Evolutionary conservation across 495 filamentous ascomycete species (phyloP), one percentile per base, ranked within the genome.

Genomic region (Xylaria flabelliformis): DNA sequence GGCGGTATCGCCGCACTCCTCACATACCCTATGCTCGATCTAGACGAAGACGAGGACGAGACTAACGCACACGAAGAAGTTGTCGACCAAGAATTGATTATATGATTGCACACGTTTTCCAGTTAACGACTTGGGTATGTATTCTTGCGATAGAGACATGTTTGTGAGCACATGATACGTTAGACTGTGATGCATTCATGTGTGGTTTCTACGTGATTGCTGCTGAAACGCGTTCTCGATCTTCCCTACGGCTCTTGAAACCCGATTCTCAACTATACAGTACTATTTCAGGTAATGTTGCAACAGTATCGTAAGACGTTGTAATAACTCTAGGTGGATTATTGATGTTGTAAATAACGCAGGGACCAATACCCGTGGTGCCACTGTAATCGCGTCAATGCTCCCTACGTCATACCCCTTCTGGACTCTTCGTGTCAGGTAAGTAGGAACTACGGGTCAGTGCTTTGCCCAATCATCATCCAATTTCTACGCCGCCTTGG

Each of bases 1-100:
- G 95, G 96, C 1, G 92, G 94, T 7, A 91, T 99, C 71, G 97
- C 95, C 29, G 93, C 94, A 15, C 91, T 98, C 41, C 83, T 97
- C 73, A 97, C 95, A 5, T 99, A 94, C 76, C 95, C 97, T 1
- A 81, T 99, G 32, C 83, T 86, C 51, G 91, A 92, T 72, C 80
- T 95, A 36, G 93, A 94, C 72, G 87, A 88, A 3, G 89, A 92
- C 4, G 89, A 89, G 48, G 88, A 87, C n/a, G 76, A 74, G 76
- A 69, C 24, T 75, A 75, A 56, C n/a, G 68, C 56, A 8, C 73
- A 73, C 42, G 80, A 53, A 48, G 65, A 75, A 21, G 64, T 70
- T 34, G 67, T 74, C 29, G 72, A 68, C 6, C 79, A 72, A 67
- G 78, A 75, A 8, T 76, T 76, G 68, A 67, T 83, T 72, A 81